phyloP scores from a whole-genome alignment of 1,139 yeast species.

The Schizosaccharomyces versatilis region DNA sequence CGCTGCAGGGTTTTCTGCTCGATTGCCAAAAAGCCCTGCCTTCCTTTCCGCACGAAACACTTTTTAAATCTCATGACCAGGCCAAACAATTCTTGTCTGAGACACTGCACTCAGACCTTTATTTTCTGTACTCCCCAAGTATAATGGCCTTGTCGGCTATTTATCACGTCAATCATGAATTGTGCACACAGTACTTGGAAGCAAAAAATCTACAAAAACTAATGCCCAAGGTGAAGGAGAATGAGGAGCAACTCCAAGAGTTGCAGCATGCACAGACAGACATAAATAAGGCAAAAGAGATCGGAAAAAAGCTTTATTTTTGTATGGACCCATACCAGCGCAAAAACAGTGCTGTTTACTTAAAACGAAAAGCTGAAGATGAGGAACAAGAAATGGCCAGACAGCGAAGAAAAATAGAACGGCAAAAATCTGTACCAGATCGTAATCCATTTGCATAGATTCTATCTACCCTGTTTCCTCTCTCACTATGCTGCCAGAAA shows the following conservation, averaged over 20 bases:
- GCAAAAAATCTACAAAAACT: background rate
- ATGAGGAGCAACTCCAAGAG: background rate
- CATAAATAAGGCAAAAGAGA: background rate
- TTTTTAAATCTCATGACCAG: background rate
- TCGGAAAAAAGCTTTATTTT: background rate
- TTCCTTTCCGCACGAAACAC: background rate
- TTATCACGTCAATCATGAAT: background rate
- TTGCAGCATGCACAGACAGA: background rate
- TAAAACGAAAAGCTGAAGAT: background rate
- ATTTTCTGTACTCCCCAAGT: slow-evolving; percentile 1
- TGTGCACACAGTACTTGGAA: background rate
- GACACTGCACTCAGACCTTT: slow-evolving; percentile 1
- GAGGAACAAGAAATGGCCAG: background rate
- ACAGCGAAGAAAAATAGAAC: background rate
- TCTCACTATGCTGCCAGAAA: background rate
- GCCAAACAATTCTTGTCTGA: background rate
- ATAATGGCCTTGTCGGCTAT: background rate
- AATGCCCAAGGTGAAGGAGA: background rate
- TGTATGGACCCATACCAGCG: background rate
- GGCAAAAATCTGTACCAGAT: background rate
- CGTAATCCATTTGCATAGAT: background rate
- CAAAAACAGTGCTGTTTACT: background rate
- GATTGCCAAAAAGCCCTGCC: background rate
- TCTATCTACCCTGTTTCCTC: background rate
- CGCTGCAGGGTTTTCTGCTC: slow-evolving; percentile 1